Evolutionary conservation across 352 stramenopile species (phyloP).

Genomic region (Globisporangium camurandrum): DNA sequence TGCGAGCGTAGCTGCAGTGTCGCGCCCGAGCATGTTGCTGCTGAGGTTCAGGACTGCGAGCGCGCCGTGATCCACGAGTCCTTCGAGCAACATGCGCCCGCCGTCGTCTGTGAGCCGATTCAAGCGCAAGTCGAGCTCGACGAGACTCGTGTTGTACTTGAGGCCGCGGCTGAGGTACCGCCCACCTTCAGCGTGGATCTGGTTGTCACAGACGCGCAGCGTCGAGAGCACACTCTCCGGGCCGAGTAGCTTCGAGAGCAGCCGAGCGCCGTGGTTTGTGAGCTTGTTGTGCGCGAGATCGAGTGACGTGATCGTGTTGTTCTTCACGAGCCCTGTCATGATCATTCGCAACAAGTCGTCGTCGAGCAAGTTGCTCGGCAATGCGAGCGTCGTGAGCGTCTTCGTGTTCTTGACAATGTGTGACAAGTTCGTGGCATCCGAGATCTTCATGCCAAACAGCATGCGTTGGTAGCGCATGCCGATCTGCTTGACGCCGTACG

Average conservation of each 20-base stretch:
- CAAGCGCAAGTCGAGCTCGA: slow-evolving; percentile 87
- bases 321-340: slow-evolving; percentile 90
- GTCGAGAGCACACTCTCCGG: slow-evolving; percentile 85
- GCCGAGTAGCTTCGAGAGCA: slow-evolving; percentile 88
- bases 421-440: slow-evolving; percentile 85
- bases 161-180: slow-evolving; percentile 88
- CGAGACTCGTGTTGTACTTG: slow-evolving; percentile 83
- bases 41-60: slow-evolving; percentile 80
- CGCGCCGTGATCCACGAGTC: slow-evolving; percentile 52
- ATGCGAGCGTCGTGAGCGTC: slow-evolving; percentile 84
- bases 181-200: slow-evolving; percentile 89
- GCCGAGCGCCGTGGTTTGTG: slow-evolving; percentile 86
- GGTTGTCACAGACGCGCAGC: slow-evolving; percentile 89
- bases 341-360: slow-evolving; percentile 91
- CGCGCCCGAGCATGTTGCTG: slow-evolving; percentile 71
- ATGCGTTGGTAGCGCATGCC: slow-evolving; percentile 94
- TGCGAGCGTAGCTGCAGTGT: slow-evolving; percentile 60
- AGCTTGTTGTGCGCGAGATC: slow-evolving; percentile 95
- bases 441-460: slow-evolving; percentile 95
- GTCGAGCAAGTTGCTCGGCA: slow-evolving; percentile 88
- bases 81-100: slow-evolving; percentile 83
- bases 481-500: slow-evolving; percentile 86
- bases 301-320: slow-evolving; percentile 88
- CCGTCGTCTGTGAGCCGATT: slow-evolving; percentile 91
- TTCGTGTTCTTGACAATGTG: slow-evolving; percentile 78